Conservation (phyloP, 2,329 filamentous ascomycete species). For the Aureobasidium zeae region DNA sequence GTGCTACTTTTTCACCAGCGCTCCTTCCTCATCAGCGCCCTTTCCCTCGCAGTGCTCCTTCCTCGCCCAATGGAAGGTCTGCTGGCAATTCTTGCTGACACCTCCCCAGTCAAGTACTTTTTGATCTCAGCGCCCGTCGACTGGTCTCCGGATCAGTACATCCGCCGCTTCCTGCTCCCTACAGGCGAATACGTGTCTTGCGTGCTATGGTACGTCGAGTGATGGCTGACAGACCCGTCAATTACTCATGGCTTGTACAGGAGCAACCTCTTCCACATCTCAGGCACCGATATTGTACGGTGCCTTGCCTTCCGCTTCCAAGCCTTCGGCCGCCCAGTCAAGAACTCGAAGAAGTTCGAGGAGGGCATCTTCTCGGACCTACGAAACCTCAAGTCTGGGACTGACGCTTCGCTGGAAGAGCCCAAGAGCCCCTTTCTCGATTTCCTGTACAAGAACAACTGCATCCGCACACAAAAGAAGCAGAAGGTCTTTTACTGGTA, state of each 20-base stretch:
- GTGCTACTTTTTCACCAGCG: background rate
- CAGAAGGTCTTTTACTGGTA: slow-evolving; percentile 99
- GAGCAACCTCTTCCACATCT: slow-evolving; percentile 99
- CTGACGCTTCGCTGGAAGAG: slow-evolving; percentile 95
- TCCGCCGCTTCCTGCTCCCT: slow-evolving; percentile 85
- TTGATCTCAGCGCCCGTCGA: slow-evolving; percentile 97
- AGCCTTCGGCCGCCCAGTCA: slow-evolving; percentile 93
- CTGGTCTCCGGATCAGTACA: slow-evolving; percentile 95
- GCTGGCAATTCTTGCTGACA: slow-evolving; percentile 29
- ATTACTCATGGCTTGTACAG: slow-evolving; percentile 31
- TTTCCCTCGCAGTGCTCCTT: background rate
- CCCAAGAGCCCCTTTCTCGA: slow-evolving; percentile 97
- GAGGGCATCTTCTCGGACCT: slow-evolving; percentile 98
- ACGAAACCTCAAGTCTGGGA: slow-evolving; percentile 95
- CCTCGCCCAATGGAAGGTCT: background rate
- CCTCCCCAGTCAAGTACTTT: slow-evolving; percentile 83
- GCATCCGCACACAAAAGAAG: slow-evolving; percentile 99
- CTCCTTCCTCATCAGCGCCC: background rate
- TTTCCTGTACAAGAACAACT: slow-evolving; percentile 99
- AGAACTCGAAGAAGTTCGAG: slow-evolving; percentile 99
- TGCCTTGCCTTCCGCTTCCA: slow-evolving; percentile 97
- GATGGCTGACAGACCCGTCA: slow-evolving; percentile 19
- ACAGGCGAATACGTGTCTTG: slow-evolving; percentile 99
- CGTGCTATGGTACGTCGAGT: slow-evolving; percentile 62
- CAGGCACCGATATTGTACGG: slow-evolving; percentile 95